Conservation (phyloP, 139 green algal genomes). For the Dunaliella primolecta region DNA sequence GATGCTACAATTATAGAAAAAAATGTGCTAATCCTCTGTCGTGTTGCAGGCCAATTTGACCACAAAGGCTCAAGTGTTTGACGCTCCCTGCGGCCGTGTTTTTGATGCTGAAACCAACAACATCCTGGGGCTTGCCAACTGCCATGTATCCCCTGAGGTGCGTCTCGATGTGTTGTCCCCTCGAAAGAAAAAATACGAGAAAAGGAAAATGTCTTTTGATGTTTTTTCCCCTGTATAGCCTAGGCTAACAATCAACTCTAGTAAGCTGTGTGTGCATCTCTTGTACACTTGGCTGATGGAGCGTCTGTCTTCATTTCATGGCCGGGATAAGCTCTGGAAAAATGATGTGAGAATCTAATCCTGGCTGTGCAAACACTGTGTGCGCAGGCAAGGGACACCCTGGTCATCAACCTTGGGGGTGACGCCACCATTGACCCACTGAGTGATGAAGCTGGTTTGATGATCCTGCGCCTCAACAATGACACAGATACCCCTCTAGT, state of each 20-base stretch:
- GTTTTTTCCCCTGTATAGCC: neutral
- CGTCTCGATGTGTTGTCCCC: no score
- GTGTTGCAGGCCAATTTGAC: neutral
- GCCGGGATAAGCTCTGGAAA: no score
- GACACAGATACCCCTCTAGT: neutral
- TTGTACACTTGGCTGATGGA: neutral
- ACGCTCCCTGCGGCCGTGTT: neutral
- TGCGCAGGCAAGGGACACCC: neutral
- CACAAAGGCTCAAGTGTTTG: neutral
- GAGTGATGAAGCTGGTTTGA: neutral
- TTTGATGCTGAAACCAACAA: neutral
- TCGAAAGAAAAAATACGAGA: no score
- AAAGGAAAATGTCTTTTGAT: no score
- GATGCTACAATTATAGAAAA: no score
- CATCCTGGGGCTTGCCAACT: neutral
- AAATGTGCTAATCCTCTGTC: no score
- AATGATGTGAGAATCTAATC: no score
- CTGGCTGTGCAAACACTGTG: neutral
- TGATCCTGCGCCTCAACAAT: neutral
- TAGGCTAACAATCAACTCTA: no score
- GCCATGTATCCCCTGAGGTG: neutral
- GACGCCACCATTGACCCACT: neutral
- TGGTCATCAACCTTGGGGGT: neutral
- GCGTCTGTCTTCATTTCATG: neutral
- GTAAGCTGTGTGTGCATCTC: neutral